These are phyloP conservation scores for Daphne laureola DNA, from an alignment of 441 rosid genomes.

Conservation along the genomic window DNA sequence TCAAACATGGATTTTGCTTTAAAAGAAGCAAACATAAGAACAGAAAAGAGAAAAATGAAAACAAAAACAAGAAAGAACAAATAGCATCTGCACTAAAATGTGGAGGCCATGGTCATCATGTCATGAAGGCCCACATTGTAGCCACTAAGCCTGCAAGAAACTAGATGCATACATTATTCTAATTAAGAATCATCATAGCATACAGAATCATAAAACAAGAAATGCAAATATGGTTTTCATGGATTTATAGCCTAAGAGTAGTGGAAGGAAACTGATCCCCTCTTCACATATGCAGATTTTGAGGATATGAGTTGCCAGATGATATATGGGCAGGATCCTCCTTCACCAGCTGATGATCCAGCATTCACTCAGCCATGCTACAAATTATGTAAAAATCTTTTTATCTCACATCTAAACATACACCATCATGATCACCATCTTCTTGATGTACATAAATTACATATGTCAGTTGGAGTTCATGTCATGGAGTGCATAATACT, in stretches of 20 bases:
- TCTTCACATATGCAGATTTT: conserved; percentile 59
- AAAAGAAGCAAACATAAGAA: conserved; percentile 13
- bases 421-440: conserved; percentile 1
- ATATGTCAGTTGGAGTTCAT: too few species aligned
- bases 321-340: conserved; percentile 89
- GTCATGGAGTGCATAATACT: too few species aligned
- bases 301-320: conserved; percentile 90
- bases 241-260: background rate
- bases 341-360: conserved; percentile 56
- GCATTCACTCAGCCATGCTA: conserved; percentile 82
- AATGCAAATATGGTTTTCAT: conserved; percentile 6
- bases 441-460: background rate
- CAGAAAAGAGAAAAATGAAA: conserved; percentile 10
- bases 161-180: conserved; percentile 35
- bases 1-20: conserved; percentile 10
- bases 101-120: conserved; percentile 51
- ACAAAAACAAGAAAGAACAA: conserved; percentile 18
- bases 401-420: conserved; percentile 1
- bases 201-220: conserved; percentile 11
- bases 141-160: conserved; percentile 46
- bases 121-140: conserved; percentile 44
- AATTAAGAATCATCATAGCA: conserved; percentile 20
- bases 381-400: conserved; percentile 50
- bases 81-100: conserved; percentile 54
- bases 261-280: background rate